Evolutionary conservation across 306 rosid species (phyloP), one percentile per base, ranked within the genome.

Genomic region (Lablab purpureus): DNA sequence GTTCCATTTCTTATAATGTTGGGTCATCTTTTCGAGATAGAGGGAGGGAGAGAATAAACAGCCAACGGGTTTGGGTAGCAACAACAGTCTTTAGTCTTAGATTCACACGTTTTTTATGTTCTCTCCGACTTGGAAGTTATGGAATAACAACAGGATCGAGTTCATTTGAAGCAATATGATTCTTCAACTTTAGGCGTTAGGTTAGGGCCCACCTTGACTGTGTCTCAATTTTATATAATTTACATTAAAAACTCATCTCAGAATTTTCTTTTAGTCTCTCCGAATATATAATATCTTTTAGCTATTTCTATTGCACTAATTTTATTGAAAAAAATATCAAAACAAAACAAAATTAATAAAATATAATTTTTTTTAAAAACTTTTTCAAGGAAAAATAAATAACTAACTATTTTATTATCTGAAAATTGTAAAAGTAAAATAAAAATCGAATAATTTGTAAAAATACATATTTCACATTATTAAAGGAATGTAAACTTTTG

Each of bases 91-190:
- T 5, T 25, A 68, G 22, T 43, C 36, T 67, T 36, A 73, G 55
- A 22, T 40, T 40, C 18, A 23, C 47, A 41, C 36, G 40, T 73
- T 21, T 40, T 41, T 13, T 13, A 34, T 52, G 10, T 9, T 2
- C 9, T 13, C 0, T 72, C 5, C 23, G 51, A 52, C 37, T 52
- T 73, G 28, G 19, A 34, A 12, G 37, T 73, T 72, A 21, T 32
- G n/a, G 22, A 4, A 36, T 54, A 34, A 54, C 64, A 54, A 72
- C 50, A 21, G 13, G 47, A 50, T 50, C 64, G 19, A 71, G 32
- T 71, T 71, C 49, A 28, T 32, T 51, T 71, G 64, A 71, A 72
- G 47, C 64, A 36, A 72, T 7, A 12, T 72, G 10, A 54, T 72
- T 34, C 21, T 34, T 28, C 21, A 65, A 36, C 30, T 19, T 34